Evolutionary conservation across 2,329 filamentous ascomycete species (phyloP).

Genomic region (Leptographium galeiforme): DNA sequence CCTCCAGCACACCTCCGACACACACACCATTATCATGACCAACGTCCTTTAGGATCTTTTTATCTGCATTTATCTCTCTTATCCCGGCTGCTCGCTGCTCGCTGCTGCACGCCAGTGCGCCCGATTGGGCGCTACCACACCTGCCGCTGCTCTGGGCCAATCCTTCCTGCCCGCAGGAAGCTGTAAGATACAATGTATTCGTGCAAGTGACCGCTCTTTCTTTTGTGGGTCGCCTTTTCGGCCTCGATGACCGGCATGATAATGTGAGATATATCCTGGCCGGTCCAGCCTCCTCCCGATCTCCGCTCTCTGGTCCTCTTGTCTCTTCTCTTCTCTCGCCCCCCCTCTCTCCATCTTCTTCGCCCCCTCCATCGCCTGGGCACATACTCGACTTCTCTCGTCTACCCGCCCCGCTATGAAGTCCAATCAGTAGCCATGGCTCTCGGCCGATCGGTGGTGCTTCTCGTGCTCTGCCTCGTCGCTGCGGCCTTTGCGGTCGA

Average conservation of each 20-base stretch:
- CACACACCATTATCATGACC: too few relatives aligned
- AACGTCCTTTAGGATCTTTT: too few relatives aligned
- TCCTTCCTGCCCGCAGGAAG: not conserved
- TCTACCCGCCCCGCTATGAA: slow-evolving; percentile 1
- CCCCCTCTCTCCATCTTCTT: not conserved
- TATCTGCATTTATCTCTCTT: not conserved
- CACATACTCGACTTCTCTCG: too few relatives aligned
- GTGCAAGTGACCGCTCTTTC: not conserved
- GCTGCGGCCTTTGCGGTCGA: not conserved
- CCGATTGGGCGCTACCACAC: too few relatives aligned
- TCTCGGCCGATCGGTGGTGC: slow-evolving; percentile 9
- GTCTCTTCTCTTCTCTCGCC: not conserved
- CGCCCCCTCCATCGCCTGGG: too few relatives aligned
- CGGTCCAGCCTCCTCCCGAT: too few relatives aligned
- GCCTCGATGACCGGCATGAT: not conserved
- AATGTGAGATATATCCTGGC: too few relatives aligned
- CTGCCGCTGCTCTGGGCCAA: too few relatives aligned
- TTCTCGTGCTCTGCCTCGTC: slow-evolving; percentile 1
- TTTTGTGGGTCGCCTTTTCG: not conserved
- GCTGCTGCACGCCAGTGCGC: too few relatives aligned
- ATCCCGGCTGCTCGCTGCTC: not conserved
- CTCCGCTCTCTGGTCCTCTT: too few relatives aligned
- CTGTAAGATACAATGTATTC: not conserved
- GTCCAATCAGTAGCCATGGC: slow-evolving; percentile 5
- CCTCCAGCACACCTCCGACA: not conserved